phyloP scores from a whole-genome alignment of 495 filamentous ascomycete species.

The Xylaria intraflava region DNA sequence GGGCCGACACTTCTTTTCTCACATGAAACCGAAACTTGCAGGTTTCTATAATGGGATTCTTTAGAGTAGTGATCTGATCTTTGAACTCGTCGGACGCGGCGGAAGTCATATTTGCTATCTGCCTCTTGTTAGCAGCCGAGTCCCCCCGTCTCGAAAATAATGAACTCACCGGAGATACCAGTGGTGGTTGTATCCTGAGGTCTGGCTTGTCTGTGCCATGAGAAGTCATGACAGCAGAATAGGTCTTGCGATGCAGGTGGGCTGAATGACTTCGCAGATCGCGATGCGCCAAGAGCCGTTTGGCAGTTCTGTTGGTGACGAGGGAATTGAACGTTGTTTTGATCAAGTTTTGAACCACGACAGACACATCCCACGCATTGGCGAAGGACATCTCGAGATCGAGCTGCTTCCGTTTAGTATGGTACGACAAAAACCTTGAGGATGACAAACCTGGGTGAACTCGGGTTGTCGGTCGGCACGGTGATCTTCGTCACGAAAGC shows the following conservation, averaged over 20 bases:
- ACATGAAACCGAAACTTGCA: constrained; percentile 52
- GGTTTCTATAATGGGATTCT: constrained; percentile 61
- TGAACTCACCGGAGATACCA: constrained; percentile 33
- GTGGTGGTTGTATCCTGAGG: constrained; percentile 45
- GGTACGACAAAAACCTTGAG: neutral
- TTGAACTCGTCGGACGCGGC: constrained; percentile 60
- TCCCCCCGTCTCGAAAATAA: neutral
- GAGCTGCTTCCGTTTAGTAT: constrained; percentile 46
- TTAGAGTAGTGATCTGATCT: constrained; percentile 59
- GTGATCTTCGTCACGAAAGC: constrained; percentile 93
- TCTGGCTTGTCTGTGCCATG: constrained; percentile 95
- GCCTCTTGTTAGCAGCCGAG: constrained; percentile 16
- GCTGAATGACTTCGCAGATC: neutral
- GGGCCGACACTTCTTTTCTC: constrained; percentile 34
- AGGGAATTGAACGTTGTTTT: constrained; percentile 40
- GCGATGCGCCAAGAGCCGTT: too few relatives aligned
- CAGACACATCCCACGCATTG: constrained; percentile 66
- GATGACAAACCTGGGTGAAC: constrained; percentile 71
- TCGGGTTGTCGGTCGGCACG: constrained; percentile 92
- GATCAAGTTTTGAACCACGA: constrained; percentile 58
- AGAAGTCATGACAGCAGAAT: constrained; percentile 67
- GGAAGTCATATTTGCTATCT: constrained; percentile 63
- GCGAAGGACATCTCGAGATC: constrained; percentile 91
- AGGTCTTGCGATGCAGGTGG: constrained; percentile 43
- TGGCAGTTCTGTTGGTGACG: too few relatives aligned